phyloP scores from a whole-genome alignment of 225 moss, liverwort and hornwort species.

The Polytrichum commune region DNA sequence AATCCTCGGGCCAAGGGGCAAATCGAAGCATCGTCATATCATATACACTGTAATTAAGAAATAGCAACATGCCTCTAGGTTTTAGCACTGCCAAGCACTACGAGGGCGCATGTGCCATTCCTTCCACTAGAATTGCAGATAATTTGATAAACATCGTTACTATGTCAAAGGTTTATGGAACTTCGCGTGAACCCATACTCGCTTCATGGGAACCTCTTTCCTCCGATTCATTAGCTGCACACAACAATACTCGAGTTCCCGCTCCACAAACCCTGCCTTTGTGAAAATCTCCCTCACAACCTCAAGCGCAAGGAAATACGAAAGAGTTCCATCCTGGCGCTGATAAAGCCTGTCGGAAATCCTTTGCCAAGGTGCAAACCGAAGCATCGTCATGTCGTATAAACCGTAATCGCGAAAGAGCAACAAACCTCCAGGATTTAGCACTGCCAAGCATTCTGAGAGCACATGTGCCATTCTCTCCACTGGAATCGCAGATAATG shows the following conservation, averaged over 20 bases:
- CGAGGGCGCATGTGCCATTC: constrained; percentile 53
- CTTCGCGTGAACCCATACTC: constrained; percentile 91
- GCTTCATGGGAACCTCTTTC: constrained; percentile 79
- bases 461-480: constrained; percentile 66
- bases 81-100: constrained; percentile 52
- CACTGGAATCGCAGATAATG: constrained; percentile 73
- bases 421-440: constrained; percentile 67
- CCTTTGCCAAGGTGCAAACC: constrained; percentile 62
- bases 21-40: constrained; percentile 92
- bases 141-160: constrained; percentile 81
- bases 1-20: constrained; percentile 48
- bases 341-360: constrained; percentile 48
- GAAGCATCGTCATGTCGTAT: constrained; percentile 91
- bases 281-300: constrained; percentile 48
- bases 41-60: constrained; percentile 86
- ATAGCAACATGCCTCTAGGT: constrained; percentile 67
- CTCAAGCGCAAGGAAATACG: constrained; percentile 73
- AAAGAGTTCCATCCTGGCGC: constrained; percentile 76
- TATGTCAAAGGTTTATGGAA: constrained; percentile 72
- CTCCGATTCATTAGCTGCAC: constrained; percentile 62
- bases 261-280: constrained; percentile 56
- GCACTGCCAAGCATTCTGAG: constrained; percentile 43
- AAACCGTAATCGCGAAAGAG: constrained; percentile 91
- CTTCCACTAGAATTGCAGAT: constrained; percentile 70
- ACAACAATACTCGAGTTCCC: constrained; percentile 80